Evolutionary conservation across 768 basidiomycete species (phyloP), one percentile per base, ranked within the genome.

Genomic region (Daedalea quercina): DNA sequence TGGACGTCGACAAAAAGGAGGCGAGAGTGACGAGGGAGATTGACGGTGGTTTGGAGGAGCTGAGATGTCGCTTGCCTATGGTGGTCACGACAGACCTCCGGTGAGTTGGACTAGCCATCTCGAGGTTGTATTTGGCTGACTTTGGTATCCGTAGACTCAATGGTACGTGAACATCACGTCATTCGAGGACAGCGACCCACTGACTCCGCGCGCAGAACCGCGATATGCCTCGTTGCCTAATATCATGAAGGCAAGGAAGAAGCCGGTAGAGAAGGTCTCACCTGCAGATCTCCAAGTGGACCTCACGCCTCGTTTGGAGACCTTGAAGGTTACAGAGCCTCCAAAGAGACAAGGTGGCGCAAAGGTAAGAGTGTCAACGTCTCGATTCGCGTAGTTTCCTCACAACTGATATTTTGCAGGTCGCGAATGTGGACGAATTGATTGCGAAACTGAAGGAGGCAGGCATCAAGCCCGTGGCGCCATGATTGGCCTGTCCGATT

Each of bases 211-310:
- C 50, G 17, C 63, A 93, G 94, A 95, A 68, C 95, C 95, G 0
- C 87, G 95, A 60, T 99, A 96, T 64, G 96, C 96, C 0, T 93
- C 94, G n/a, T 69, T 99, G 54, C 92, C 93, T 3, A 94, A 92
- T 61, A 95, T 95, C 69, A 95, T 95, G 91, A 94, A 95, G 70
- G 96, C 96, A n/a, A 98, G 97, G 79, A 99, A 97, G 79, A 99
- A 99, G 74, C 85, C 88, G 13, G 70, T 97, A 41, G 85, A 94
- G 70, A 93, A 90, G 64, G 62, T 96, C 48, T 80, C 80, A 15
- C 76, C 92, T 1, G 73, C 76, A 22, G 92, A 94, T 60, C 82
- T 98, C 22, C 83, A 84, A 7, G 74, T 97, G 22, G 92, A 98
- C 71, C 78, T 91, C 50, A 78, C 82, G 0, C 92, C 93, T 15